phyloP scores from a whole-genome alignment of 1,139 yeast genomes.

The Pichia inconspicua region DNA sequence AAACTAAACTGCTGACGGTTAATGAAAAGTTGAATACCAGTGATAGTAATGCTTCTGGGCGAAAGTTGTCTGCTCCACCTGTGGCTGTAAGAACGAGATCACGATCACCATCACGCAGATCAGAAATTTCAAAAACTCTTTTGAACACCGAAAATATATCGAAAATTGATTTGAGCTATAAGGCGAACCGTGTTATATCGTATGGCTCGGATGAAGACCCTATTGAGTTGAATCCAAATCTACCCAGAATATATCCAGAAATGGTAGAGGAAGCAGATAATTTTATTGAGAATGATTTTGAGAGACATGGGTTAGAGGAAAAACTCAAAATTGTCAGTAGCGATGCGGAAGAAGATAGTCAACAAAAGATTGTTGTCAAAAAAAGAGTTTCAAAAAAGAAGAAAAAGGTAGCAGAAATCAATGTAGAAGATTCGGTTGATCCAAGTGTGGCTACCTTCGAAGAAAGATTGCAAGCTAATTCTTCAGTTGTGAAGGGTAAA shows the following conservation, averaged over 20 bases:
- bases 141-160: conserved; percentile 18
- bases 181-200: conserved; percentile 21
- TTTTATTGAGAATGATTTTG: conserved; percentile 16
- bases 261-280: conserved; percentile 19
- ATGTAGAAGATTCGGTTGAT: background rate
- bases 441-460: background rate
- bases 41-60: background rate
- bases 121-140: conserved; percentile 16
- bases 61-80: conserved; percentile 11
- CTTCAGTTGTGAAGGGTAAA: background rate
- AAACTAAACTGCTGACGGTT: no score
- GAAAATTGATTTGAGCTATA: conserved; percentile 20
- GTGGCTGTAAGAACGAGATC: conserved; percentile 20
- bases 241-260: conserved; percentile 14
- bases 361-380: background rate
- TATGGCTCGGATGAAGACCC: conserved; percentile 22
- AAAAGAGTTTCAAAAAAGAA: background rate
- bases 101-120: conserved; percentile 22
- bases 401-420: background rate
- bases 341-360: conserved; percentile 10
- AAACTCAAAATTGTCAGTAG: conserved; percentile 8
- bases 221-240: conserved; percentile 6
- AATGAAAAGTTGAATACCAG: no score
- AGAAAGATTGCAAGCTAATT: background rate
- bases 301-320: background rate